Evolutionary conservation across 2,329 filamentous ascomycete species (phyloP), one percentile per base, ranked within the genome.

Genomic region (Fusarium devonianum): DNA sequence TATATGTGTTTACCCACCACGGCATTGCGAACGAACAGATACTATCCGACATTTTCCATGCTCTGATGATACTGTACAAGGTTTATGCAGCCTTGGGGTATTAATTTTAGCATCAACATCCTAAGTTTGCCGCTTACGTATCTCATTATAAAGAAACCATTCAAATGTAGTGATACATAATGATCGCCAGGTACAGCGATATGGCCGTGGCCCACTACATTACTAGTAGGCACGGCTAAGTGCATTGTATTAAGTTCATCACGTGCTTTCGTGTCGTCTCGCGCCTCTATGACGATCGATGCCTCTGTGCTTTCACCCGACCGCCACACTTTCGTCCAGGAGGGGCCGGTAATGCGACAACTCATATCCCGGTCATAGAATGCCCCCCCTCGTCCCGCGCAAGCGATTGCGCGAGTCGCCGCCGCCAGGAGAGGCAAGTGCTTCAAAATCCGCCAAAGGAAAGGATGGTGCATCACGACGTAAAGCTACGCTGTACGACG

Each of bases 381-480:
- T 91, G 87, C 86, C 88, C 64, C 87, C 88, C 17, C 74, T 82
- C 58, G 77, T 89, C 12, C 78, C 85, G 37, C 84, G 85, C 61
- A 92, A 91, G 73, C 81, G 86, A 53, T 63, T 84, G 59, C 81
- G 79, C 52, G 81, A 67, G 13, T 69, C 82, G 2, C 73, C 78
- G 0, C 63, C 63, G 14, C 66, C 64, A 30, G 56, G 62, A 30
- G 49, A 62, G 18, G 33, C 45, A 21, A 67, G 37, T 65, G 34
- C 51, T 54, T 68, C 34, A 71, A 73, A 56, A 33, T 34, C 17
- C 17, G 45, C 37, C 45, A 53, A 65, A 62, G 47, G 49, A 47
- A 69, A 44, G 49, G 23, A 38, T 22, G 38, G 49, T 7, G 32
- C 56, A 13, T 57, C 51, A 28, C 60, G 53, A 45, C 77, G 81